Conservation (phyloP, 176 grass and related monocot genomes). For the Thalia dealbata region DNA sequence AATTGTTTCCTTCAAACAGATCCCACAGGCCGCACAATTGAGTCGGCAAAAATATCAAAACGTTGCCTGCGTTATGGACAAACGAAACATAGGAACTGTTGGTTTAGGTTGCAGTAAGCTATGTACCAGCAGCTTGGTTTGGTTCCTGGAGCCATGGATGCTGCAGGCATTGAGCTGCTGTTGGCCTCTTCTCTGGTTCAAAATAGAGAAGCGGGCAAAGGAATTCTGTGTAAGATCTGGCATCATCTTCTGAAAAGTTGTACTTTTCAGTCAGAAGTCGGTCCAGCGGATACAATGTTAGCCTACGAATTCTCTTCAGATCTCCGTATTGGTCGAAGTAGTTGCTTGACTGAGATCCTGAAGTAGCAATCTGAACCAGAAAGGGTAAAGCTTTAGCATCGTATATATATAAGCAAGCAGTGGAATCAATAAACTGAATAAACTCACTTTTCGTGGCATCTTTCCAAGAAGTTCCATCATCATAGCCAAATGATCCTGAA, state of each 20-base stretch:
- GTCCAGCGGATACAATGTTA: slow-evolving; percentile 57
- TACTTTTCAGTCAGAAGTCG: slow-evolving; percentile 53
- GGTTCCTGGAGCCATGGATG: slow-evolving; percentile 52
- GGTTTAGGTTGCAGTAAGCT: background rate
- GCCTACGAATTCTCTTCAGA: slow-evolving; percentile 59
- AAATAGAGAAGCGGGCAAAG: slow-evolving; percentile 71
- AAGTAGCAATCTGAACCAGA: slow-evolving; percentile 44
- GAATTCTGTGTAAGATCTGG: slow-evolving; percentile 36
- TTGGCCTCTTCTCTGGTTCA: slow-evolving; percentile 50
- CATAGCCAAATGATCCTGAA: slow-evolving; percentile 77
- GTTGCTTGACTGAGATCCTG: slow-evolving; percentile 59
- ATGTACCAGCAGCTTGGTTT: slow-evolving; percentile 10
- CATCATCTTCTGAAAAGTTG: slow-evolving; percentile 45
- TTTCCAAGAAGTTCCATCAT: slow-evolving; percentile 96
- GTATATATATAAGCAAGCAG: background rate
- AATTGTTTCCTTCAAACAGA: background rate
- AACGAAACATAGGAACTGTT: background rate
- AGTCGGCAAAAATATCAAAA: background rate
- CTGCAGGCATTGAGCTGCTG: slow-evolving; percentile 57
- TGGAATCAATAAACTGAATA: background rate
- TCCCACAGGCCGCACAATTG: background rate
- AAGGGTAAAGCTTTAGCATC: background rate
- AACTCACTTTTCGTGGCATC: slow-evolving; percentile 63
- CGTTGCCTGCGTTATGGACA: background rate
- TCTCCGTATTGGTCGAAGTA: slow-evolving; percentile 76